Evolutionary conservation across 768 basidiomycete species (phyloP), one percentile per base, ranked within the genome.

Genomic region (Kondoa malvinella): DNA sequence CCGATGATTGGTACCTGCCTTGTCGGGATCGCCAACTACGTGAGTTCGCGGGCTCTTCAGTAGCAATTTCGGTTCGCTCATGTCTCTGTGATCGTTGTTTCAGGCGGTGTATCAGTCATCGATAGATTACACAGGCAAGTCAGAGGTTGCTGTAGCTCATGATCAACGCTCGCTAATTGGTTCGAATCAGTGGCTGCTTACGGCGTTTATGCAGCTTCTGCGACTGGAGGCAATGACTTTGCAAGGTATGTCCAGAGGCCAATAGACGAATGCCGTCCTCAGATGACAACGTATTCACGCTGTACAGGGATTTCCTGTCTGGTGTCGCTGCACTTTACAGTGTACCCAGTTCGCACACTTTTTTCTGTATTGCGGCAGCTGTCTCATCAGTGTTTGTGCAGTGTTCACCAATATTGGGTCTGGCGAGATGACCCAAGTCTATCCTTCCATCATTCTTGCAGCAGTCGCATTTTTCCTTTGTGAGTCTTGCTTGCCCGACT

Each of bases 281-380:
- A n/a, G n/a, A n/a, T n/a, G n/a, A n/a, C n/a, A n/a, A n/a, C n/a
- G n/a, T n/a, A n/a, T n/a, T 61, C 8, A 61, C 25, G 59, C 59
- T 27, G 59, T n/a, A n/a, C 26, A 32, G 67, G 29, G 67, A 68
- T 50, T 68, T 68, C 66, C 67, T 68, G 8, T 66, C 67, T 33
- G 67, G 67, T 56, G 57, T 68, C 21, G 67, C 67, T 31, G 67
- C 67, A 21, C 40, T 68, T 8, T 68, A 68, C 66, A 64, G 62
- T 15, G 32, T 33, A 33, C 67, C 67, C 3, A 68, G 63, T 64
- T 4, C 21, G 25, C 25, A 12, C 25, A 12, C 16, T 4, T 8
- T 31, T 4, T 60, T 26, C 30, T 12, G 59, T 4, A 26, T 4
- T 4, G 30, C 25, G 25, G 8, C 16, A 60, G 56, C 15, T 31